These are phyloP conservation scores for Venturiaceae sp. DNA, from an alignment of 2,329 filamentous ascomycete species.

Conservation along the genomic window DNA sequence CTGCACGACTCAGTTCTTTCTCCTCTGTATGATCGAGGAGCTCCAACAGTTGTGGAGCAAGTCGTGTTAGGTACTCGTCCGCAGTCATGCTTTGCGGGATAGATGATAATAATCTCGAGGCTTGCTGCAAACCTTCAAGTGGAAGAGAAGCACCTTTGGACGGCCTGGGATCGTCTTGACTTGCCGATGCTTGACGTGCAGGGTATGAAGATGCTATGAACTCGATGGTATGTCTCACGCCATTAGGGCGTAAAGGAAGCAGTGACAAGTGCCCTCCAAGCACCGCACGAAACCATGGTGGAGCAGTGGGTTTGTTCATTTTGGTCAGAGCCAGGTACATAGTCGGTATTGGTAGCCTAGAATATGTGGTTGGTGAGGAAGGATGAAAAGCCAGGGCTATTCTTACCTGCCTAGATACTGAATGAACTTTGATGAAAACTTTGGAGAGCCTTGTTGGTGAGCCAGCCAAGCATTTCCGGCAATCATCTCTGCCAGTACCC, in stretches of 20 bases:
- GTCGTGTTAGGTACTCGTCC: constrained; percentile 49
- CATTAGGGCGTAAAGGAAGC: constrained; percentile 51
- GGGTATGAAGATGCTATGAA: constrained; percentile 63
- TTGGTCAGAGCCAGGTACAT: constrained; percentile 54
- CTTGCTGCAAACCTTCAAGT: constrained; percentile 56
- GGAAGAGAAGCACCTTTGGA: constrained; percentile 50
- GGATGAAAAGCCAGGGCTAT: not conserved
- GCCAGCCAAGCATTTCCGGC: not conserved
- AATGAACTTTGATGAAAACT: not conserved
- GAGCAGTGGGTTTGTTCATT: constrained; percentile 52
- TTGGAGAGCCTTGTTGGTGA: not conserved
- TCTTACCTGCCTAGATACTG: constrained; percentile 4
- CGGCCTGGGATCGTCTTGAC: constrained; percentile 17
- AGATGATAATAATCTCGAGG: constrained; percentile 50
- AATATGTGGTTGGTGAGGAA: not conserved
- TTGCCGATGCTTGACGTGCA: constrained; percentile 32
- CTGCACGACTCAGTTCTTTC: constrained; percentile 47
- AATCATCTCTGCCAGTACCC: not conserved
- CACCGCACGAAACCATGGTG: constrained; percentile 49
- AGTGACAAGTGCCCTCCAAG: constrained; percentile 49
- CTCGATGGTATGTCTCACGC: constrained; percentile 58
- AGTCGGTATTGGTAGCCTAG: constrained; percentile 36
- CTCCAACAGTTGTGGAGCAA: constrained; percentile 50
- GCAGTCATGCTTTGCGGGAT: constrained; percentile 46
- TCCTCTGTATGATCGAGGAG: constrained; percentile 54